Evolutionary conservation across 148 eudicot species (phyloP).

Genomic region (Rhododendron ovatum): DNA sequence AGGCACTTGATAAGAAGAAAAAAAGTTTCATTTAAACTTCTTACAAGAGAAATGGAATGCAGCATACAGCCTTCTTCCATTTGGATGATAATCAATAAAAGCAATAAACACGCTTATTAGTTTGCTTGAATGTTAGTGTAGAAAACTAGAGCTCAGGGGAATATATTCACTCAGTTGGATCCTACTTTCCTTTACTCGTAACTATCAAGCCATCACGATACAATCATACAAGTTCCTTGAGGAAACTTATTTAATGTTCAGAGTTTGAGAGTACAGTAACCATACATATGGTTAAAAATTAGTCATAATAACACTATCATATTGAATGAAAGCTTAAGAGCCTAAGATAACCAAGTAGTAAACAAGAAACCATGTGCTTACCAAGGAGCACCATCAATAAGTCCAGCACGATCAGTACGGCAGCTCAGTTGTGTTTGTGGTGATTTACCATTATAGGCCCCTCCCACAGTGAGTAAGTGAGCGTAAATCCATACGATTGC

Average conservation of each 20-base stretch:
- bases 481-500: constrained; percentile 90
- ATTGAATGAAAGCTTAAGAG: background rate
- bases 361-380: constrained; percentile 11
- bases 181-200: background rate
- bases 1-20: background rate
- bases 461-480: constrained; percentile 70
- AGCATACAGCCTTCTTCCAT: background rate
- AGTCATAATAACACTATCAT: background rate
- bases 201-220: background rate
- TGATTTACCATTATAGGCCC: constrained; percentile 72
- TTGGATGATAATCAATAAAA: background rate
- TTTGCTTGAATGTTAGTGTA: background rate
- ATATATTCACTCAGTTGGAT: background rate
- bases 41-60: background rate
- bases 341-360: background rate
- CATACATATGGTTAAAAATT: background rate
- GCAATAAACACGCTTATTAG: background rate
- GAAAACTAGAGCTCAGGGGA: background rate
- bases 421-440: constrained; percentile 75
- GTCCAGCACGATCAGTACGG: constrained; percentile 92
- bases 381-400: constrained; percentile 84
- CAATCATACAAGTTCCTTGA: background rate
- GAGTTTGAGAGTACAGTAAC: background rate
- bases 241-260: background rate
- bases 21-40: background rate